Conservation (phyloP, 768 basidiomycete genomes). For the Pleurotus cornucopiae region DNA sequence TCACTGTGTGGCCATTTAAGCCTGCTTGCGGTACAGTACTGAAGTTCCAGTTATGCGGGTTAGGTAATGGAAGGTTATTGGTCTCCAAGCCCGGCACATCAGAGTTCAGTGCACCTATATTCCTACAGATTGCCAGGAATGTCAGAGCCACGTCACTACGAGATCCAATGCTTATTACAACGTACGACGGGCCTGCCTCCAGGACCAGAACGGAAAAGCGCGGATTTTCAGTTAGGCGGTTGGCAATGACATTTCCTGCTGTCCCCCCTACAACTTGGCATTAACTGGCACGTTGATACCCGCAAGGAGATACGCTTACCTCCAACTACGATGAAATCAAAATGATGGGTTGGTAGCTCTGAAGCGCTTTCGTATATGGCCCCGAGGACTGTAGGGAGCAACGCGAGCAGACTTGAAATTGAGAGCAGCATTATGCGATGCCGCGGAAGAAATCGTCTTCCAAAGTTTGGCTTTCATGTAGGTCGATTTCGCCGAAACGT, state of each 20-base stretch:
- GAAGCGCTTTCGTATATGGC: background rate
- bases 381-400: background rate
- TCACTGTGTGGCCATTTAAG: too few species aligned
- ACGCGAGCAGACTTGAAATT: too few species aligned
- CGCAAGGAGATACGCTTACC: slow-evolving; percentile 13
- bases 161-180: background rate
- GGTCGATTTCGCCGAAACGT: too few species aligned
- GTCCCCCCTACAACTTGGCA: slow-evolving; percentile 18
- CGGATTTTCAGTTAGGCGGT: slow-evolving; percentile 19
- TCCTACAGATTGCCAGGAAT: slow-evolving; percentile 5
- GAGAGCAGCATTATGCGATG: too few species aligned
- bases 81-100: slow-evolving; percentile 8
- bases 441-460: too few species aligned
- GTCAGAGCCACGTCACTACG: too few species aligned
- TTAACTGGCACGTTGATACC: slow-evolving; percentile 2
- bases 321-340: slow-evolving; percentile 28
- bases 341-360: slow-evolving; percentile 2
- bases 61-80: background rate
- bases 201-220: slow-evolving; percentile 19
- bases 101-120: slow-evolving; percentile 12
- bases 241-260: slow-evolving; percentile 23
- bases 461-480: too few species aligned
- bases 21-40: slow-evolving; percentile 2
- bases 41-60: slow-evolving; percentile 17
- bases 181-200: slow-evolving; percentile 16